Base-by-base conservation (phyloP, 208 protist species). In the Phytomonas sp. region DNA sequence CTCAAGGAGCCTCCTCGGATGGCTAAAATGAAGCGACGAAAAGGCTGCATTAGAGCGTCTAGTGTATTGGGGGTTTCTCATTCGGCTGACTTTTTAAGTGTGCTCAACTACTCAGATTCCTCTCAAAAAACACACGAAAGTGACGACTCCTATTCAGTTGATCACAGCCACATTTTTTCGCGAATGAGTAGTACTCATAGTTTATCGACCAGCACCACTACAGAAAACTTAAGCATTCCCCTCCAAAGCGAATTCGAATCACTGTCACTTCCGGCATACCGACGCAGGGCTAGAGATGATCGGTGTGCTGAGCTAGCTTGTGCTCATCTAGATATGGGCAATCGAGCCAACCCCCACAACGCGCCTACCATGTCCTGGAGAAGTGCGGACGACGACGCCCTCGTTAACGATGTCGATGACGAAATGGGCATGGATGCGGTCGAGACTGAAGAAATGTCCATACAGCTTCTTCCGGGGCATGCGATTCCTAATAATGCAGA, bases 401-500 rank as follows among this genome's bases (percentile, higher is more conserved):
- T 31, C 26, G 60, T 28, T 13, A 72, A 37, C 13, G 66, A 62
- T 28, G 32, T 46, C 13, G 71, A 60, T 34, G 63, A 46, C 11
- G 71, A 56, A 11, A 51, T 68, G 28, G 17, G 28, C n/a, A n/a
- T 34, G 26, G 62, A 56, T 40, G 37, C 33, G 29, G 67, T 67
- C 17, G 70, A 75, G 31, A 63, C 30, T 2, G 60, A 72, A 56
- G 9, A 60, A n/a, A 34, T 69, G 5, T 59, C 66, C 20, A 60
- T 64, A 15, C 40, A 40, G 2, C 69, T 31, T 29, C 74, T 17
- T 30, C 28, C 23, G 33, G 60, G 40, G n/a, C 62, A 46, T 20
- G 26, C 64, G 37, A 37, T 69, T 13, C 72, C 76, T 26, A 77
- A 88, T 43, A 94, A 92, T 63, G 89, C 89, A 15, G 62, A 73